These are phyloP conservation scores for Penicilliopsis zonata DNA, from an alignment of 495 filamentous ascomycete genomes.

Conservation along the genomic window DNA sequence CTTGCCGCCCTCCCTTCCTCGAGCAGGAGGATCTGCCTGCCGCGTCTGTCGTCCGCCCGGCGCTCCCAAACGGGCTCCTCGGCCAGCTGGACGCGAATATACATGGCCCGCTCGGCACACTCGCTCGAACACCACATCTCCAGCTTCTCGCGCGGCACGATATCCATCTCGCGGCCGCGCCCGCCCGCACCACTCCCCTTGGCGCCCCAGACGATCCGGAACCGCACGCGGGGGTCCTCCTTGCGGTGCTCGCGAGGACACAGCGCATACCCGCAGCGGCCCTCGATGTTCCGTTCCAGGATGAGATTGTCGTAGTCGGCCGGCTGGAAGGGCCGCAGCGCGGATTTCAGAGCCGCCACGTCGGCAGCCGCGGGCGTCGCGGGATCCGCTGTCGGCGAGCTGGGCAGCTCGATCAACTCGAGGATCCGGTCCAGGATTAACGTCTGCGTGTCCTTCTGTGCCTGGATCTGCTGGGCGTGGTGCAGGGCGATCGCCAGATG, in stretches of 20 bases:
- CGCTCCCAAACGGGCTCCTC: slow-evolving; percentile 70
- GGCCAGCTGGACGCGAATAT: slow-evolving; percentile 73
- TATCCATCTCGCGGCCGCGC: slow-evolving; percentile 37
- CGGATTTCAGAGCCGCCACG: slow-evolving; percentile 39
- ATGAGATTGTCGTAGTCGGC: slow-evolving; percentile 78
- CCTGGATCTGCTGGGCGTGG: slow-evolving; percentile 69
- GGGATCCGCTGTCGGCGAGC: slow-evolving; percentile 37
- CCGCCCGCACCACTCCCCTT: slow-evolving; percentile 41
- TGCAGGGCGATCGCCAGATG: slow-evolving; percentile 56
- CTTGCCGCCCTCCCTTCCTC: slow-evolving; percentile 31
- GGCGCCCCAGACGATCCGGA: slow-evolving; percentile 34
- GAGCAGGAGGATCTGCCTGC: slow-evolving; percentile 36
- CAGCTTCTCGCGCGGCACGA: slow-evolving; percentile 51
- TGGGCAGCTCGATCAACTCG: slow-evolving; percentile 51
- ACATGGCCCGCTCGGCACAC: slow-evolving; percentile 69
- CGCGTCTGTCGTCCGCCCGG: slow-evolving; percentile 26
- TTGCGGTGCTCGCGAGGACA: slow-evolving; percentile 48
- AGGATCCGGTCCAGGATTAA: slow-evolving; percentile 59
- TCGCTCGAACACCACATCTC: slow-evolving; percentile 81
- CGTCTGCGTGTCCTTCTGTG: slow-evolving; percentile 60
- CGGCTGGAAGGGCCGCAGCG: slow-evolving; percentile 63
- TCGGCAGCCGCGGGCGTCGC: slow-evolving; percentile 46
- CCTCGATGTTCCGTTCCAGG: slow-evolving; percentile 71
- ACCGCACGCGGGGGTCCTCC: slow-evolving; percentile 28
- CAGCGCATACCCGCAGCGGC: slow-evolving; percentile 69